phyloP scores from a whole-genome alignment of 768 basidiomycete species.

The Lepiota subincarnata region DNA sequence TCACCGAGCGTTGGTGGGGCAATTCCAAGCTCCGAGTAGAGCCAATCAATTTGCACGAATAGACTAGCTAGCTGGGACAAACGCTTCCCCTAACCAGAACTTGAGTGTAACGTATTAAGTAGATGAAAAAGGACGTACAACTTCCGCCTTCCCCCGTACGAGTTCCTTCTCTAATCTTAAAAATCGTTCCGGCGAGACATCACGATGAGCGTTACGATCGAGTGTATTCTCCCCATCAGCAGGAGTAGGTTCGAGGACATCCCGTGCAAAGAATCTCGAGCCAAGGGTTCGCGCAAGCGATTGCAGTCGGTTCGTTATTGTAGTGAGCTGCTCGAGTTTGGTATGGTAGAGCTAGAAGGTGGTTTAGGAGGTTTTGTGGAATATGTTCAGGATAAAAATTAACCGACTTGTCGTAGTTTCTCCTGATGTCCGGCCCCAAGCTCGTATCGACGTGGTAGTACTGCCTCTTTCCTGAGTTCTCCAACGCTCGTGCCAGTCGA shows the following conservation, averaged over 20 bases:
- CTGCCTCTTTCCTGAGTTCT: slow-evolving; percentile 67
- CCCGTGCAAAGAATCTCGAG: slow-evolving; percentile 50
- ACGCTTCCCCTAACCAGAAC: slow-evolving; percentile 54
- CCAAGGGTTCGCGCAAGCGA: slow-evolving; percentile 59
- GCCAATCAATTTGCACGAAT: slow-evolving; percentile 76
- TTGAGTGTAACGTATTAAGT: not conserved
- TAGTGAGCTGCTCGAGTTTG: slow-evolving; percentile 70
- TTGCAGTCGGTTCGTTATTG: slow-evolving; percentile 63
- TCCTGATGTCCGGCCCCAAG: slow-evolving; percentile 69
- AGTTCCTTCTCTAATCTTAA: slow-evolving; percentile 80
- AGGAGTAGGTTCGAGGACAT: slow-evolving; percentile 46
- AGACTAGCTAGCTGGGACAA: slow-evolving; percentile 56
- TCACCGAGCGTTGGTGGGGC: slow-evolving; percentile 54
- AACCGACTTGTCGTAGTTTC: slow-evolving; percentile 70
- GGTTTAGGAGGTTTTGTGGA: slow-evolving; percentile 4
- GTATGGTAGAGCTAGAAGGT: slow-evolving; percentile 60
- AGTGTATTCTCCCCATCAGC: slow-evolving; percentile 37
- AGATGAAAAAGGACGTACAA: slow-evolving; percentile 47
- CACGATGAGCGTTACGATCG: slow-evolving; percentile 44
- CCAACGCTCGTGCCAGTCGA: slow-evolving; percentile 58
- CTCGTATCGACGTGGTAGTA: slow-evolving; percentile 70
- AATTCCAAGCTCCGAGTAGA: slow-evolving; percentile 80
- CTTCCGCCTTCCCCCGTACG: slow-evolving; percentile 80
- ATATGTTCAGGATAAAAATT: not conserved
- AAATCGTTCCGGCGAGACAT: slow-evolving; percentile 81